These are phyloP conservation scores for Aspergillus melleus DNA, from an alignment of 2,329 filamentous ascomycete species.

Conservation along the genomic window DNA sequence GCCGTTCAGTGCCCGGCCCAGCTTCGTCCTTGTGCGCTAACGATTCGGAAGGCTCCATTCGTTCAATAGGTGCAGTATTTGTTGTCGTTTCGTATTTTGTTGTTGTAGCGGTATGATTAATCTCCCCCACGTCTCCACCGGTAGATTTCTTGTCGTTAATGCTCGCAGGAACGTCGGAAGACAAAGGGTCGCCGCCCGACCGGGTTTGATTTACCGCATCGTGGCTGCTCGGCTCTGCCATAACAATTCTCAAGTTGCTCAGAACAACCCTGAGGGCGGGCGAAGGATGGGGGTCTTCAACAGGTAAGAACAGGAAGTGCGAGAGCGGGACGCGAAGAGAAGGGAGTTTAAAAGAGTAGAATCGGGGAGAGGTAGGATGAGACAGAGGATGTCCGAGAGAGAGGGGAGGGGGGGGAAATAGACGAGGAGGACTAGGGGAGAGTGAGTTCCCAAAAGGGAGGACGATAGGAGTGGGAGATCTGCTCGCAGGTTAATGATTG, in stretches of 20 bases:
- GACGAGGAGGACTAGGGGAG: constrained; percentile 25
- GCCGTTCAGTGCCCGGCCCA: constrained; percentile 26
- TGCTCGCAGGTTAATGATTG: constrained; percentile 32
- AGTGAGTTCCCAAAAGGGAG: constrained; percentile 25
- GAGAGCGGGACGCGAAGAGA: neutral
- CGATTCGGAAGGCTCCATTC: constrained; percentile 20
- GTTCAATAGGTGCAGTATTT: constrained; percentile 25
- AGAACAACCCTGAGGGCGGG: constrained; percentile 31
- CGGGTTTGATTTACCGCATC: constrained; percentile 71
- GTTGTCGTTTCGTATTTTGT: constrained; percentile 28
- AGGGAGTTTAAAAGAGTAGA: too few species aligned
- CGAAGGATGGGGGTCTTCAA: constrained; percentile 23
- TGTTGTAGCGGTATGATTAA: constrained; percentile 41
- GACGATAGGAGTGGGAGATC: constrained; percentile 20
- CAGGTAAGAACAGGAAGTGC: neutral
- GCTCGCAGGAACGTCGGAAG: constrained; percentile 66
- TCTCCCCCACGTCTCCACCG: constrained; percentile 50
- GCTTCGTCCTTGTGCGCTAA: constrained; percentile 21
- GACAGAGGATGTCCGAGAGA: constrained; percentile 3
- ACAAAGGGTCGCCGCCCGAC: constrained; percentile 64
- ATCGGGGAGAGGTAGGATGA: too few species aligned
- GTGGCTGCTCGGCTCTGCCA: constrained; percentile 69
- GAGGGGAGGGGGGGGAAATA: constrained; percentile 9
- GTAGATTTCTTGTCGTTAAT: constrained; percentile 55
- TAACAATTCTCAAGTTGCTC: constrained; percentile 60